A percentile compares a stretch with the other conserved stretches of the same genome.
Conservation (phyloP, 1,284 basidiomycete species). For the Boletellus sp. region DNA sequence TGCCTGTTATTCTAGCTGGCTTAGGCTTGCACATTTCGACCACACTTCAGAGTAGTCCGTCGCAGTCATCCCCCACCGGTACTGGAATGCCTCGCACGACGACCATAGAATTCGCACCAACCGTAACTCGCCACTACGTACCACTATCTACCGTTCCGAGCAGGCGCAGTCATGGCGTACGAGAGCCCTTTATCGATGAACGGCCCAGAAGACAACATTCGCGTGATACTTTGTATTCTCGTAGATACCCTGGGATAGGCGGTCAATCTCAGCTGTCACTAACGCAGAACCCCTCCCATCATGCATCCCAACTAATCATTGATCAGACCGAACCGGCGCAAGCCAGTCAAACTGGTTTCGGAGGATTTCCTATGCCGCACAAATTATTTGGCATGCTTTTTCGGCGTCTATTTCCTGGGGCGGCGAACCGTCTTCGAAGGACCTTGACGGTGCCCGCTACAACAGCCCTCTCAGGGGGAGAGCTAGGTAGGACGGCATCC, state of each 20-base stretch:
- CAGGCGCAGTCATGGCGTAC: neutral
- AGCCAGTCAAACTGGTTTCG: conserved; percentile 56
- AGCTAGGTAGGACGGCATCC: conserved; percentile 23
- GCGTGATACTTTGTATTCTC: conserved; percentile 11
- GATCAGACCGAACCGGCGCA: conserved; percentile 22
- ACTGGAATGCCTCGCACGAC: conserved; percentile 43
- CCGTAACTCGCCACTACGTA: conserved; percentile 20
- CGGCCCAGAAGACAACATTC: conserved; percentile 6
- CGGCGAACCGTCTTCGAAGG: conserved; percentile 50
- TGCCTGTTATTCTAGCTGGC: conserved; percentile 8
- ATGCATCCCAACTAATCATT: conserved; percentile 13
- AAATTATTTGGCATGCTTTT: conserved; percentile 51
- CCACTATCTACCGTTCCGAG: conserved; percentile 12
- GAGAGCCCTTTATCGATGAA: conserved; percentile 2
- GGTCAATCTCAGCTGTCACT: conserved; percentile 13
- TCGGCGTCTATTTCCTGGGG: conserved; percentile 53
- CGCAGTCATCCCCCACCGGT: neutral
- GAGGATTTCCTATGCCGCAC: conserved; percentile 87
- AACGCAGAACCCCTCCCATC: conserved; percentile 13
- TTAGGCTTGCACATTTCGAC: conserved; percentile 35
- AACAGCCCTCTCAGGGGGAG: conserved; percentile 51
- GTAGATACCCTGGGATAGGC: conserved; percentile 11
- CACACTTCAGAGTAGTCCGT: conserved; percentile 22
- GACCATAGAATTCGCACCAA: conserved; percentile 51
- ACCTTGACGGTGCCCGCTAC: conserved; percentile 75